Conservation (phyloP, 1,284 basidiomycete genomes). For the Malassezia globosa region DNA sequence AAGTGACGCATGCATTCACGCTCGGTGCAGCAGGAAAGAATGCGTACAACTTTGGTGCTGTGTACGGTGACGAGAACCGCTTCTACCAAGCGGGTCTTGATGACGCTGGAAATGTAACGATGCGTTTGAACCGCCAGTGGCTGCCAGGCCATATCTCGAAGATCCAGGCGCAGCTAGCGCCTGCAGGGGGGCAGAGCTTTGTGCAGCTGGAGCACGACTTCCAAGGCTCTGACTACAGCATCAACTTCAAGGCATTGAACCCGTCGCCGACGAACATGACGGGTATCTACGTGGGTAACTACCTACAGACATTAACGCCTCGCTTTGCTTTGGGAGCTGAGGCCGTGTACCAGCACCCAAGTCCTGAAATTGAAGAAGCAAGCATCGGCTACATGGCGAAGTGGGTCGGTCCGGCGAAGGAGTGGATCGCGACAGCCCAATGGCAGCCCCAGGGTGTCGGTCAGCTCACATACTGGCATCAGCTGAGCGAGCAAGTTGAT, state of each 20-base stretch:
- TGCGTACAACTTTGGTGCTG: conserved; percentile 89
- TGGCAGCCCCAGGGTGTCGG: conserved; percentile 69
- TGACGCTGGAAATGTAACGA: conserved; percentile 79
- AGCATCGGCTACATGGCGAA: conserved; percentile 79
- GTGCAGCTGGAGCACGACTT: conserved; percentile 89
- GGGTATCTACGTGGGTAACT: conserved; percentile 88
- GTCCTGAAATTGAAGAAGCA: conserved; percentile 54
- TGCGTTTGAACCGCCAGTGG: conserved; percentile 84
- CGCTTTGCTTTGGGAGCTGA: conserved; percentile 83
- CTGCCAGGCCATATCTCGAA: conserved; percentile 68
- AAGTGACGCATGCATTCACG: conserved; percentile 91
- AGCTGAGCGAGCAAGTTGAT: conserved; percentile 89
- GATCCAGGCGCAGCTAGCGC: conserved; percentile 70
- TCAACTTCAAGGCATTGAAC: conserved; percentile 85
- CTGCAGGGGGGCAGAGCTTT: conserved; percentile 28
- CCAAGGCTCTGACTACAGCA: conserved; percentile 72
- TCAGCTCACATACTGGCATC: conserved; percentile 92
- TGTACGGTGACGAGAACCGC: conserved; percentile 69
- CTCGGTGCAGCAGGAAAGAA: conserved; percentile 55
- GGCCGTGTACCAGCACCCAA: conserved; percentile 66
- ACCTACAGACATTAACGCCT: conserved; percentile 88
- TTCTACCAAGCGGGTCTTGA: conserved; percentile 90
- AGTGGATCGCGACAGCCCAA: conserved; percentile 73
- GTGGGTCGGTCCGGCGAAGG: conserved; percentile 47
- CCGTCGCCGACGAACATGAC: conserved; percentile 72